Evolutionary conservation across 768 basidiomycete species (phyloP).

Genomic region (Leccinellum rugosiceps): DNA sequence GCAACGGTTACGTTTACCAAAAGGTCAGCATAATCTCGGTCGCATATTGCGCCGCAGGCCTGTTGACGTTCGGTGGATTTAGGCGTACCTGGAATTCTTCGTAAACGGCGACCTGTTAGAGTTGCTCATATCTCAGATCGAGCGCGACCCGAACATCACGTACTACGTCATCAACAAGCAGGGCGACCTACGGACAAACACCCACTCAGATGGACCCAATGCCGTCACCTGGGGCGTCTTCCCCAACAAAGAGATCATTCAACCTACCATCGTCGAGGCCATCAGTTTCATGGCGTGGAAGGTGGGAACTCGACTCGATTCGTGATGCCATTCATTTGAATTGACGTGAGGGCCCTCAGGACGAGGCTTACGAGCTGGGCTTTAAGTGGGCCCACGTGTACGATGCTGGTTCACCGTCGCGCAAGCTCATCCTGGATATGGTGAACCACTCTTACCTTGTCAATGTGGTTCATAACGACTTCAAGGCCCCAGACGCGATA

Average conservation of each 20-base stretch:
- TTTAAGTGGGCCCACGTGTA: slow-evolving; percentile 89
- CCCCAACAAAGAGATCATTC: slow-evolving; percentile 93
- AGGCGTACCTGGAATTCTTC: slow-evolving; percentile 98
- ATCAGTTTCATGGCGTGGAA: slow-evolving; percentile 99
- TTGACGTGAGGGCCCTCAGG: slow-evolving; percentile 43
- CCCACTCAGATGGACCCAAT: slow-evolving; percentile 91
- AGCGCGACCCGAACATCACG: slow-evolving; percentile 83
- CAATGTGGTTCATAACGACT: slow-evolving; percentile 96
- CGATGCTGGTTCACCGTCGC: slow-evolving; percentile 69
- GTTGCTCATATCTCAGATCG: slow-evolving; percentile 74
- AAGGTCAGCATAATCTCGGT: slow-evolving; percentile 52
- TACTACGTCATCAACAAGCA: slow-evolving; percentile 98
- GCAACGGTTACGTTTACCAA: slow-evolving; percentile 93
- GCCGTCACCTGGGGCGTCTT: slow-evolving; percentile 99
- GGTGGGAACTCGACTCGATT: slow-evolving; percentile 38
- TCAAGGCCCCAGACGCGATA: slow-evolving; percentile 79
- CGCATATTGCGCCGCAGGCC: background rate
- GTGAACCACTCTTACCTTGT: slow-evolving; percentile 86
- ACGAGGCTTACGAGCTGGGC: slow-evolving; percentile 93
- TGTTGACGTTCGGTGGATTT: background rate
- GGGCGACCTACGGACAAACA: slow-evolving; percentile 94
- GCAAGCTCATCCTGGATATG: slow-evolving; percentile 69
- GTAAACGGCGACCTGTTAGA: slow-evolving; percentile 72
- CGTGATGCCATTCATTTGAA: background rate
- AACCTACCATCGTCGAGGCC: slow-evolving; percentile 95